Percentiles rank a stretch among this genome's conserved stretches.
These are phyloP conservation scores for Cucumis cinereus DNA, from an alignment of 306 rosid species.

Conservation along the genomic window DNA sequence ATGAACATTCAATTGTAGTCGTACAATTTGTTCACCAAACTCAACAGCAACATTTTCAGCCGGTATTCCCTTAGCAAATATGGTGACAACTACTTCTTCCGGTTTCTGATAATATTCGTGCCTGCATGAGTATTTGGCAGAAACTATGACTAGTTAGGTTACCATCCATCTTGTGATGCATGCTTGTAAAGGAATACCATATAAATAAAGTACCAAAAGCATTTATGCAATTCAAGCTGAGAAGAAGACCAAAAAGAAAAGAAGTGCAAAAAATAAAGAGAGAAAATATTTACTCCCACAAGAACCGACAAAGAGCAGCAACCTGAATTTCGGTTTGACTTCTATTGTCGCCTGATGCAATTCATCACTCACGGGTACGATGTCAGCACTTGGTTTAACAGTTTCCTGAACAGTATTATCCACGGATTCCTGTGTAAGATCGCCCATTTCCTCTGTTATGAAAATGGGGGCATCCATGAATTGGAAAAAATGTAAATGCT, in stretches of 20 bases:
- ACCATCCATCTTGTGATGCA: background rate
- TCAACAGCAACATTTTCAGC: conserved; percentile 38
- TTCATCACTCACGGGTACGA: conserved; percentile 17
- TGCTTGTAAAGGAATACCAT: background rate
- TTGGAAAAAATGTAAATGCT: background rate
- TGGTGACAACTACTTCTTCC: conserved; percentile 60
- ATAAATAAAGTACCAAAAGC: background rate
- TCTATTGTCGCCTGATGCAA: conserved; percentile 16
- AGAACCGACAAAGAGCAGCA: conserved; percentile 3
- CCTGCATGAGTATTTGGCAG: conserved; percentile 30
- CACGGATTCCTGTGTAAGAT: conserved; percentile 7
- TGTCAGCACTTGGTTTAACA: conserved; percentile 18
- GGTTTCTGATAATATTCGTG: conserved; percentile 73
- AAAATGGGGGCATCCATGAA: conserved; percentile 17
- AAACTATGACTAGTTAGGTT: background rate
- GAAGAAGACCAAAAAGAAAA: background rate
- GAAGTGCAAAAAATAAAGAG: background rate
- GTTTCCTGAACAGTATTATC: conserved; percentile 19
- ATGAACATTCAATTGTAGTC: conserved; percentile 13
- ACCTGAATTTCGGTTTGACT: conserved; percentile 71
- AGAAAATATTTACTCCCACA: background rate
- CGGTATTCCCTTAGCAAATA: conserved; percentile 70
- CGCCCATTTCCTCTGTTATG: conserved; percentile 47
- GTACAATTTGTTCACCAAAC: conserved; percentile 85
- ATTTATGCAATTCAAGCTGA: background rate